These are phyloP conservation scores for Letharia lupina DNA, from an alignment of 495 filamentous ascomycete species.

Conservation along the genomic window DNA sequence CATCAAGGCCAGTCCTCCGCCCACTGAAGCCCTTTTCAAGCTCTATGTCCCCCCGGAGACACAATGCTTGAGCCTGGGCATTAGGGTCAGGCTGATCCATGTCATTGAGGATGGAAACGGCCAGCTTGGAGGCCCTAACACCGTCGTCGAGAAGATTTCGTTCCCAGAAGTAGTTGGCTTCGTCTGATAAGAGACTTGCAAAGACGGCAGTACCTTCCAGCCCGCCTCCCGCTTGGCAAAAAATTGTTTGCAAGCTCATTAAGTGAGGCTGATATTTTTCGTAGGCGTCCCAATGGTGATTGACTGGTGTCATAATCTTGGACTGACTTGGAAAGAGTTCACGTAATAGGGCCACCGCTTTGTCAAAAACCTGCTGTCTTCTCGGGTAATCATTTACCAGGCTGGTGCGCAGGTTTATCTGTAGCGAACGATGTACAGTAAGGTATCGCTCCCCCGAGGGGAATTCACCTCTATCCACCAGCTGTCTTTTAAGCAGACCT, in stretches of 20 bases:
- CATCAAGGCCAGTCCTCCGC: background rate
- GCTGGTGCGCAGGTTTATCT: background rate
- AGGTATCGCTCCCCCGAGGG: background rate
- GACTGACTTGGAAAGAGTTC: background rate
- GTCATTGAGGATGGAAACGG: background rate
- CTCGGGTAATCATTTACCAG: background rate
- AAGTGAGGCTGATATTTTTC: background rate
- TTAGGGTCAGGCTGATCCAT: background rate
- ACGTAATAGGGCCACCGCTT: background rate
- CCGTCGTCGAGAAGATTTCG: slow-evolving; percentile 2
- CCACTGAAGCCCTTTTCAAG: slow-evolving; percentile 3
- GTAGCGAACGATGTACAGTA: slow-evolving; percentile 3
- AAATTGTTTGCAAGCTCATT: slow-evolving; percentile 3
- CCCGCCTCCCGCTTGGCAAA: background rate
- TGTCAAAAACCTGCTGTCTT: background rate
- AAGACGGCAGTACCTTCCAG: background rate
- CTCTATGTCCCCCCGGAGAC: background rate
- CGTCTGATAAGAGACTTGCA: background rate
- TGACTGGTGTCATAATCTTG: background rate
- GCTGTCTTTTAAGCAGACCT: background rate
- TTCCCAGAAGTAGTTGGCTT: slow-evolving; percentile 2
- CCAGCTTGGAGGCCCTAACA: background rate
- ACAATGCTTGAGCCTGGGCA: background rate
- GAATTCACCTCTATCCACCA: background rate
- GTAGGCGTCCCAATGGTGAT: background rate